Evolutionary conservation across 2,329 filamentous ascomycete genomes (phyloP), one percentile per base, ranked within the genome.

Genomic region (Colletotrichum sp.): DNA sequence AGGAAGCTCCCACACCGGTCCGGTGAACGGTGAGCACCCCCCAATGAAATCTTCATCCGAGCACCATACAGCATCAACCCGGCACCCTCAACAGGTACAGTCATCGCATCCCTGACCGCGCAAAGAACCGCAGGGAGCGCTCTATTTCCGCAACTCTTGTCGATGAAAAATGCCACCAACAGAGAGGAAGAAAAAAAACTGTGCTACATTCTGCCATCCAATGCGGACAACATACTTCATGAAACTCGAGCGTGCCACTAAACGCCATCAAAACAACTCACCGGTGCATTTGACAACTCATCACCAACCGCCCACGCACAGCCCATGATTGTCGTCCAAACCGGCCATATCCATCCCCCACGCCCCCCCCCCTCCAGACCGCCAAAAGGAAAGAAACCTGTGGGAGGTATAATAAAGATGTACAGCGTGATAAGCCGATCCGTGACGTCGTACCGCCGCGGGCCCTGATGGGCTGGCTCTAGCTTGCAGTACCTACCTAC

Each of bases 381-480:
- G 34, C 34, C 55, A 43, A 18, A 26, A 66, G 26, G 24, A 58
- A 58, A 18, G 21, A 28, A 28, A 58, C 24, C 43, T 13, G n/a
- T 52, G 43, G 43, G 13, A 52, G 10, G 43, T 52, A 52, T 13
- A 28, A 67, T 56, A 67, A 36, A 36, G 67, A 69, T 69, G 56
- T 38, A 34, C 56, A 43, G 67, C 36, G 5, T 24, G 52, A 55
- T 28, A 58, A 24, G 65, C 32, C 65, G 65, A 68, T 68, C 65
- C 38, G 69, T 75, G 73, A 75, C 73, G 63, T 72, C 26, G 69
- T 52, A 30, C 36, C 36, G 38, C 67, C 55, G 36, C 63, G 24
- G 43, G 18, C 43, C 43, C 43, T 52, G 18, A 21, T 21, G 43
- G 43, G 6, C 43, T 21, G 43, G 43, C n/a, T 52, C n/a, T 52